Conservation (phyloP, 1,139 yeast genomes). For the Geotrichum siamense region DNA sequence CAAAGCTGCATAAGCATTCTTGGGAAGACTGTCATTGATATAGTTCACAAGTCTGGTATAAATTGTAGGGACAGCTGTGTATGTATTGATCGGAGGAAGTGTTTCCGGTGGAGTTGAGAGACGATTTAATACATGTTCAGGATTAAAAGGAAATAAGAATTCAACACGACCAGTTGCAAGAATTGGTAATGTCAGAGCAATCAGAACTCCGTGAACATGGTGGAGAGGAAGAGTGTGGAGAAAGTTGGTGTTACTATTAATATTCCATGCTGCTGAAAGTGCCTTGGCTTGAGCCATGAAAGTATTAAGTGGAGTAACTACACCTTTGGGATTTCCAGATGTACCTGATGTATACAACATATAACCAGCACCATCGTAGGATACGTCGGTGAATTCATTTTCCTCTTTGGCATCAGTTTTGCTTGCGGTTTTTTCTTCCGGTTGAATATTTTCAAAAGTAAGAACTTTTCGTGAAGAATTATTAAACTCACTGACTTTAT, state of each 20-base stretch:
- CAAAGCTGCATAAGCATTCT: constrained; percentile 16
- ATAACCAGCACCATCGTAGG: constrained; percentile 26
- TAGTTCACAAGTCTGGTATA: constrained; percentile 30
- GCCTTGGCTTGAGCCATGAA: constrained; percentile 34
- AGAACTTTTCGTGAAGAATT: constrained; percentile 20
- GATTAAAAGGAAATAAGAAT: constrained; percentile 33
- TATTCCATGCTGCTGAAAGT: constrained; percentile 33
- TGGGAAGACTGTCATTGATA: constrained; percentile 21
- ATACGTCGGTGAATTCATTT: constrained; percentile 8
- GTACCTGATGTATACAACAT: constrained; percentile 37
- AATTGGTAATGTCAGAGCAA: constrained; percentile 33
- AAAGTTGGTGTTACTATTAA: constrained; percentile 28
- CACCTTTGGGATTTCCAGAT: constrained; percentile 37
- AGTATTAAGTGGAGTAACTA: constrained; percentile 33
- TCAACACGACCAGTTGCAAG: constrained; percentile 35
- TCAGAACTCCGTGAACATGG: constrained; percentile 36
- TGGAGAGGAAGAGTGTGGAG: constrained; percentile 36
- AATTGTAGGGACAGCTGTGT: constrained; percentile 38
- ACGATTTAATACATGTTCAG: constrained; percentile 28
- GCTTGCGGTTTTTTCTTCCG: constrained; percentile 16
- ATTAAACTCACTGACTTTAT: constrained; percentile 26
- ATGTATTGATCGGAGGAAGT: constrained; percentile 32
- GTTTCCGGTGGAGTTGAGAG: constrained; percentile 19
- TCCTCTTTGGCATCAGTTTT: background rate
- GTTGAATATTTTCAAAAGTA: constrained; percentile 23